Base-by-base conservation (phyloP, 108 stramenopile species). In the Chaetoceros muelleri region DNA sequence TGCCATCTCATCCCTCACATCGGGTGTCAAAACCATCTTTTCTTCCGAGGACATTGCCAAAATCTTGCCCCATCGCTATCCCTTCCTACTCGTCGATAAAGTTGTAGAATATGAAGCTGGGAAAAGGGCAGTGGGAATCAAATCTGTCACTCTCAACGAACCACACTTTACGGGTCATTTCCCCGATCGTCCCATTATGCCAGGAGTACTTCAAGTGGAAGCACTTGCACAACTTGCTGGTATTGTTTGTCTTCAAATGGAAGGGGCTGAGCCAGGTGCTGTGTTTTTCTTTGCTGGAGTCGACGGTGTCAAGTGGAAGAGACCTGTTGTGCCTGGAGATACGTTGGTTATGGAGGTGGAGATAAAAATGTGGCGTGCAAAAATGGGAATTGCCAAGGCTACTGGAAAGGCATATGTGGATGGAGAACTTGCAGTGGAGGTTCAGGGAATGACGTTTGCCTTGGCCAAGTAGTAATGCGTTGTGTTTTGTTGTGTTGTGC, bases 161-260 rank as follows among this genome's bases (percentile, higher is more conserved):
- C 95, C 96, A 18, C 95, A 96, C 60, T 98, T 98, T 81, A 90
- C 94, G 16, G 95, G 97, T 13, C 97, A 98, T 60, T 98, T 98
- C 72, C 97, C 97, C 26, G 89, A 90, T 44, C 71, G 92, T 24
- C 95, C 97, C 26, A 91, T 98, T 61, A 98, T 98, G 95, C 97
- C 97, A 13, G 97, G 97, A 25, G 95, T 98, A 10, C 62, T 98
- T 44, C 92, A 96, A 81, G 74, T 98, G 3, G 97, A 98, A 66
- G 97, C 97, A n/a, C 63, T 98, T 63, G 97, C 97, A 1, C 97
- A 98, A 71, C 75, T 98, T 18, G 93, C 94, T 18, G 97, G 97
- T 26, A 77, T 94, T 62, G 88, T 98, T 27, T 81, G 83, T 56
- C 74, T 95, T 31, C 84, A 93, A 57, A 75, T 87, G 76, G 86